Conservation (phyloP, 2,329 filamentous ascomycete genomes). For the Scleromitrula shiraiana region DNA sequence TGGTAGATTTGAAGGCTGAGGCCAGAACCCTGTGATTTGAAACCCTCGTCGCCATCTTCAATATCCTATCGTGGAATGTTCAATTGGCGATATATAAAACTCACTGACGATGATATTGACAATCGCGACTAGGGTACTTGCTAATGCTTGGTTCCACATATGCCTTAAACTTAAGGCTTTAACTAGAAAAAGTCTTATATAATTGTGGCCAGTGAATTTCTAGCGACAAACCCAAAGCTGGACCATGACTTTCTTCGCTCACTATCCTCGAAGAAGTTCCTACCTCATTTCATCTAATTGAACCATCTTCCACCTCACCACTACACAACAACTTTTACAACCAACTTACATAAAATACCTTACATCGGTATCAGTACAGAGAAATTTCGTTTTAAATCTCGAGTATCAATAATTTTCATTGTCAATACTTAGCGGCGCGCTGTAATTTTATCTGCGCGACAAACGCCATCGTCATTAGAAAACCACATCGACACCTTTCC, state of each 20-base stretch:
- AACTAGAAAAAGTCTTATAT: not conserved
- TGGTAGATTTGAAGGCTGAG: constrained; percentile 47
- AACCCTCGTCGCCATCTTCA: constrained; percentile 53
- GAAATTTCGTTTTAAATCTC: not conserved
- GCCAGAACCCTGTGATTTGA: constrained; percentile 48
- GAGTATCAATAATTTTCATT: constrained; percentile 5
- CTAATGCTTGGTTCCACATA: not conserved
- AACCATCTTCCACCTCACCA: constrained; percentile 1
- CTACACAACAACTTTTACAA: not conserved
- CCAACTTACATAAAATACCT: constrained; percentile 3
- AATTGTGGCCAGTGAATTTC: constrained; percentile 3
- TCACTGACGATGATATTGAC: constrained; percentile 6
- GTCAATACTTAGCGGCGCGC: not conserved
- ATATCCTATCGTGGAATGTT: constrained; percentile 28
- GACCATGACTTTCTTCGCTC: constrained; percentile 8
- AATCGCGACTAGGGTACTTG: not conserved
- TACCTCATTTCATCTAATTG: constrained; percentile 5
- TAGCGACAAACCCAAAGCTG: not conserved
- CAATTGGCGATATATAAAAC: constrained; percentile 21
- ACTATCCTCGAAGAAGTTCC: constrained; percentile 5
- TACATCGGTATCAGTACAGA: constrained; percentile 1
- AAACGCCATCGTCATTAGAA: not conserved
- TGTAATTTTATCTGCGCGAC: constrained; percentile 5
- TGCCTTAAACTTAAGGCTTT: not conserved
- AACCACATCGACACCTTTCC: not conserved